Conservation (phyloP, 306 rosid genomes). For the Myrica gale region DNA sequence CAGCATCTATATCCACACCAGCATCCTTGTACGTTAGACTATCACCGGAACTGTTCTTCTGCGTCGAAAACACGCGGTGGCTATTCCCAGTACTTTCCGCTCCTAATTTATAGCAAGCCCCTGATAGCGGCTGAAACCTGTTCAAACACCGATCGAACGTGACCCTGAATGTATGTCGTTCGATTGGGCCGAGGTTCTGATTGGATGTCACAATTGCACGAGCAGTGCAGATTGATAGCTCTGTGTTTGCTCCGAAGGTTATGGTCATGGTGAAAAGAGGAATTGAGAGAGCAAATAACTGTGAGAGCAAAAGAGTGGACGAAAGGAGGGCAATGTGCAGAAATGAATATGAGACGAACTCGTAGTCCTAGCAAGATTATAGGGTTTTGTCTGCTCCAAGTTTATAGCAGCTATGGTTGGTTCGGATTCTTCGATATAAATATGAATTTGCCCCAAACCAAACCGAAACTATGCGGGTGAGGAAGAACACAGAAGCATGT, state of each 20-base stretch:
- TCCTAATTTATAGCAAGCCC: constrained; percentile 8
- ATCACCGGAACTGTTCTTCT: constrained; percentile 23
- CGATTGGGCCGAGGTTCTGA: neutral
- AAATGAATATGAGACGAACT: no score
- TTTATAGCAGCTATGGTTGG: no score
- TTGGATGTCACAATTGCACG: neutral
- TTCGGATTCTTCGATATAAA: no score
- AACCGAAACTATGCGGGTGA: no score
- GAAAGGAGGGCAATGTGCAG: no score
- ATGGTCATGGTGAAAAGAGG: constrained; percentile 19
- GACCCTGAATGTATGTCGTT: neutral
- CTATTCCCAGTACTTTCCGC: constrained; percentile 4
- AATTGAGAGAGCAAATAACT: neutral
- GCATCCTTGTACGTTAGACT: constrained; percentile 80
- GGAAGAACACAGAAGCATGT: no score
- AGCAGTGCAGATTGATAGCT: constrained; percentile 17
- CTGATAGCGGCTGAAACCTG: constrained; percentile 15
- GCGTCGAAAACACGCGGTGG: constrained; percentile 17
- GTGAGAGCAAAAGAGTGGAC: neutral
- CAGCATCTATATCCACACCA: constrained; percentile 94
- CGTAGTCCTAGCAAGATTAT: no score
- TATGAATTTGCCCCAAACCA: no score
- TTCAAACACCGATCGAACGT: constrained; percentile 1
- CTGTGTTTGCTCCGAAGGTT: constrained; percentile 25
- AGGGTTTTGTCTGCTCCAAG: no score